phyloP scores from a whole-genome alignment of 768 basidiomycete species.

The Megacollybia marginata region DNA sequence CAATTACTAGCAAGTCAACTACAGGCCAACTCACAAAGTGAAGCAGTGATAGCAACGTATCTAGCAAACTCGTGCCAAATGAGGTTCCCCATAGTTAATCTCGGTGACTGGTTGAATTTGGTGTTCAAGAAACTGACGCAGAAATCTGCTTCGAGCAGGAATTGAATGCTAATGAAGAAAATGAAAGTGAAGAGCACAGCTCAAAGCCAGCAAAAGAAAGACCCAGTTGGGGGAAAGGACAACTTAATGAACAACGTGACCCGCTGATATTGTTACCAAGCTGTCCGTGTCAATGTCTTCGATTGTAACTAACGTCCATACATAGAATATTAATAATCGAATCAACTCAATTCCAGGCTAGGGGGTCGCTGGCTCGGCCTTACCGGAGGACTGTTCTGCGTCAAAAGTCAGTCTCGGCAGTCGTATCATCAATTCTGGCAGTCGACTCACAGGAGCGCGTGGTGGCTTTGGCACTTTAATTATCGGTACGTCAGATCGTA shows the following conservation, averaged over 20 bases:
- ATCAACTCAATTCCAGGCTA: conserved; percentile 11
- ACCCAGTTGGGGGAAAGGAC: conserved; percentile 15
- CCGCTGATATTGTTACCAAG: not conserved
- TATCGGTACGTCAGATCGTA: not conserved
- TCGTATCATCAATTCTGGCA: not conserved
- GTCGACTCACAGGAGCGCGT: not conserved
- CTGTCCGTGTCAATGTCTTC: too few species aligned
- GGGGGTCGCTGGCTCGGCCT: conserved; percentile 25
- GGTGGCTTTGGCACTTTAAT: not conserved
- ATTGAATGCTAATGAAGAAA: conserved; percentile 13
- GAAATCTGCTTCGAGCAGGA: conserved; percentile 13
- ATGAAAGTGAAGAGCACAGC: conserved; percentile 27
- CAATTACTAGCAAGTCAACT: not conserved
- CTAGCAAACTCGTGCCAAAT: conserved; percentile 78
- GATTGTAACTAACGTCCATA: too few species aligned
- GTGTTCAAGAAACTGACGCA: conserved; percentile 5
- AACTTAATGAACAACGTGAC: not conserved
- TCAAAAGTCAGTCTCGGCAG: conserved; percentile 1
- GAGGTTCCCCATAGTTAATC: conserved; percentile 62
- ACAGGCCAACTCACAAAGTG: conserved; percentile 52
- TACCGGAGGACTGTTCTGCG: conserved; percentile 13
- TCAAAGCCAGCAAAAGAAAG: conserved; percentile 20
- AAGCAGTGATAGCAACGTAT: conserved; percentile 59
- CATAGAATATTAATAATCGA: not conserved
- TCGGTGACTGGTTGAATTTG: conserved; percentile 6